Conservation (phyloP, 441 rosid genomes). For the Macaranga tanarius region DNA sequence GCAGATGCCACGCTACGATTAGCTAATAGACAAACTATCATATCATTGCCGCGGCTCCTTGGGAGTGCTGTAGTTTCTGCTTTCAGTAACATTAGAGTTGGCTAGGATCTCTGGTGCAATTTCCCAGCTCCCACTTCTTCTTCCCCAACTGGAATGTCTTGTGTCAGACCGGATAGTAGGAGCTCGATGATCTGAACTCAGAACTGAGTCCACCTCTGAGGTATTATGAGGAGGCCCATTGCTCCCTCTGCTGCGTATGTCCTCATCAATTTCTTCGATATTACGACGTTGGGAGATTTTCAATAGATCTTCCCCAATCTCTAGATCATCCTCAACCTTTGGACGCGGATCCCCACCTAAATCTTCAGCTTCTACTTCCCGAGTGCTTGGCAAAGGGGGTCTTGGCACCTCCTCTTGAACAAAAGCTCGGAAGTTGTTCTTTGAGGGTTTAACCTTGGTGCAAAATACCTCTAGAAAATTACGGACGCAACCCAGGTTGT, state of each 20-base stretch:
- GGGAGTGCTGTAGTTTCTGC: constrained; percentile 49
- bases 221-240: constrained; percentile 45
- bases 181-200: constrained; percentile 57
- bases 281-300: constrained; percentile 72
- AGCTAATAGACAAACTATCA: constrained; percentile 23
- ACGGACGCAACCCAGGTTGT: constrained; percentile 53
- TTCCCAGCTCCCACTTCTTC: constrained; percentile 75
- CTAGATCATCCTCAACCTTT: constrained; percentile 86
- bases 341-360: constrained; percentile 53
- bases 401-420: constrained; percentile 60
- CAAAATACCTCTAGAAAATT: constrained; percentile 81
- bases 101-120: constrained; percentile 52
- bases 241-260: constrained; percentile 63
- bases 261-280: constrained; percentile 60
- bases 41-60: constrained; percentile 44
- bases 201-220: constrained; percentile 51
- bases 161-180: constrained; percentile 56
- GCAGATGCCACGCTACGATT: constrained; percentile 3
- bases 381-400: constrained; percentile 44
- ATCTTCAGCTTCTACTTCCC: constrained; percentile 52
- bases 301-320: constrained; percentile 71
- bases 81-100: constrained; percentile 53
- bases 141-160: constrained; percentile 68
- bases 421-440: constrained; percentile 69
- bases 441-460: constrained; percentile 66